Conservation (phyloP, 2,329 filamentous ascomycete genomes). For the Mariannaea sp. region DNA sequence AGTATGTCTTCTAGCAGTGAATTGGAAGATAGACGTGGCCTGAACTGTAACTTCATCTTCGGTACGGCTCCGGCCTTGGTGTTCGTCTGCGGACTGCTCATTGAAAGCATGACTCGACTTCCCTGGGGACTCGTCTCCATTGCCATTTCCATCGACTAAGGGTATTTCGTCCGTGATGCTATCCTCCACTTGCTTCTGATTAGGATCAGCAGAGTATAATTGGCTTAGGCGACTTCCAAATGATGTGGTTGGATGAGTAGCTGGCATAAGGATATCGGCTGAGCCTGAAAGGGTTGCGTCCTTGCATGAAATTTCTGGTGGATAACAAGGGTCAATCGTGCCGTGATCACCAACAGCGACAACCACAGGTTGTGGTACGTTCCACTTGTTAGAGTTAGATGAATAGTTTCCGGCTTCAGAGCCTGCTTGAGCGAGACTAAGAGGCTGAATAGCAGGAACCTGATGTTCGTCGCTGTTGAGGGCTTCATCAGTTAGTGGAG, state of each 20-base stretch:
- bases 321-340: background rate
- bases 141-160: conserved; percentile 17
- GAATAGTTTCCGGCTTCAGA: background rate
- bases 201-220: conserved; percentile 27
- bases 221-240: conserved; percentile 28
- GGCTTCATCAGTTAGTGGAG: background rate
- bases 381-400: conserved; percentile 11
- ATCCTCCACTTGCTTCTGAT: background rate
- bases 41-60: background rate
- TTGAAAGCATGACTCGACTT: conserved; percentile 33
- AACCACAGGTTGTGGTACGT: conserved; percentile 19
- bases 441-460: conserved; percentile 25
- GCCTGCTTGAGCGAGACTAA: conserved; percentile 13
- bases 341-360: conserved; percentile 31
- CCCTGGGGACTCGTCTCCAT: conserved; percentile 4
- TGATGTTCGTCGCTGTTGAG: conserved; percentile 20
- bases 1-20: background rate
- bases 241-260: conserved; percentile 20
- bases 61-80: conserved; percentile 23
- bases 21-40: background rate
- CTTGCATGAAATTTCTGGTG: background rate
- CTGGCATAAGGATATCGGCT: conserved; percentile 1
- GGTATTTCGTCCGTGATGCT: conserved; percentile 15
- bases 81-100: conserved; percentile 58
- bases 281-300: background rate